Base-by-base conservation (phyloP, 257 asterid species). In the Ajuga chamaepitys region DNA sequence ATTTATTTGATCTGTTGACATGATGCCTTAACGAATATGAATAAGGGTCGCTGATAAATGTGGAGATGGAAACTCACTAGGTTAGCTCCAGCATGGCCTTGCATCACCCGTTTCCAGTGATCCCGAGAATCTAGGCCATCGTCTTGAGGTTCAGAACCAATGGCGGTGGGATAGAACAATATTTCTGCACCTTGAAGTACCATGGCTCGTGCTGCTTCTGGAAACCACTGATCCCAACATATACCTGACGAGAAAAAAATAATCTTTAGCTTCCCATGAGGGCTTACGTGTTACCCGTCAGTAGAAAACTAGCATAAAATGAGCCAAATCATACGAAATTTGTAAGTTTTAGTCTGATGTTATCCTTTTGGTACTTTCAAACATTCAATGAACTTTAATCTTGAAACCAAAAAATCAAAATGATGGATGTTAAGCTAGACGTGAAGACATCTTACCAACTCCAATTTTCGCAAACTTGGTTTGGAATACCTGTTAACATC, bases 191-290 rank as follows among this genome's bases (percentile, higher is more conserved):
- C 99, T 75, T 87, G 96, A 74, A 93, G 99, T 62, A 67, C 99
- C 96, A 93, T 84, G 58, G 95, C 99, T 66, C 99, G 84, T 52
- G 99, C 96, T 44, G 92, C 96, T 87, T 93, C 99, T 0, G 99
- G 99, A 81, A 94, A 94, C 99, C 99, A 94, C 76, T 90, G 95
- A 73, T 94, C 99, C 97, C 97, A 94, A 84, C 99, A 90, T 80
- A 90, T 94, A 35, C 83, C 99, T 94, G 74, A 57, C n/a, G 28
- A 68, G 64, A 67, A 59, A 71, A 17, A 38, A 42, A 30, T 24
- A 4, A 48, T 30, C 55, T 46, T 65, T 51, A 74, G 67, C 64
- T 51, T 40, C 11, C 12, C 34, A 42, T 3, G 12, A 24, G 11
- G 22, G 14, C 30, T 17, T 10, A 38, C 4, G 22, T 7, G 58